phyloP scores from a whole-genome alignment of 805 yeast genomes.

The Grigorovia transvaalensis region DNA sequence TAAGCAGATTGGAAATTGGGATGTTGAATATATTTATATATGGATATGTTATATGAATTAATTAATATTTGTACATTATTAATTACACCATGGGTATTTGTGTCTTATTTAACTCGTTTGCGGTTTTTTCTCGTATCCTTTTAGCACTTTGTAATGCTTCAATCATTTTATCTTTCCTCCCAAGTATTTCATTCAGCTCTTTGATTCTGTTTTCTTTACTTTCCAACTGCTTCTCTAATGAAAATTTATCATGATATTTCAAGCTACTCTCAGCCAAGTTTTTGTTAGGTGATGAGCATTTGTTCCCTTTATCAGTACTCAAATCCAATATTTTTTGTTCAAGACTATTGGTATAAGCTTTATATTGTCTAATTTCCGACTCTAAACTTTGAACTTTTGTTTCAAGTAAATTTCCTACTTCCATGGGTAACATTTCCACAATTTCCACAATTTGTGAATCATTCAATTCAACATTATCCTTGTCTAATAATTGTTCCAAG shows the following conservation, averaged over 20 bases:
- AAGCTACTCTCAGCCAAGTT: background rate
- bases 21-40: background rate
- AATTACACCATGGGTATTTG: background rate
- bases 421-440: slow-evolving; percentile 46
- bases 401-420: slow-evolving; percentile 28
- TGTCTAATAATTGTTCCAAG: slow-evolving; percentile 51
- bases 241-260: background rate
- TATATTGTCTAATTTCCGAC: slow-evolving; percentile 26
- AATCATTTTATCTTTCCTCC: slow-evolving; percentile 71
- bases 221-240: background rate
- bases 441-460: slow-evolving; percentile 50
- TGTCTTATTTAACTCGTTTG: background rate
- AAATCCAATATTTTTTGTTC: slow-evolving; percentile 10
- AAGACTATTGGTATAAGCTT: slow-evolving; percentile 12
- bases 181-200: slow-evolving; percentile 50
- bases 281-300: slow-evolving; percentile 6
- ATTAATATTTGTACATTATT: background rate
- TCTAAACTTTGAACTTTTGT: slow-evolving; percentile 20
- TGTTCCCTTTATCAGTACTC: slow-evolving; percentile 2
- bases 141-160: slow-evolving; percentile 59
- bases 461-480: slow-evolving; percentile 40
- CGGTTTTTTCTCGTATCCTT: slow-evolving; percentile 38
- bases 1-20: background rate
- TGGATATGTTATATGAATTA: background rate
- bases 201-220: slow-evolving; percentile 38